These are phyloP conservation scores for Gossypium davidsonii DNA, from an alignment of 441 rosid species.

Conservation along the genomic window DNA sequence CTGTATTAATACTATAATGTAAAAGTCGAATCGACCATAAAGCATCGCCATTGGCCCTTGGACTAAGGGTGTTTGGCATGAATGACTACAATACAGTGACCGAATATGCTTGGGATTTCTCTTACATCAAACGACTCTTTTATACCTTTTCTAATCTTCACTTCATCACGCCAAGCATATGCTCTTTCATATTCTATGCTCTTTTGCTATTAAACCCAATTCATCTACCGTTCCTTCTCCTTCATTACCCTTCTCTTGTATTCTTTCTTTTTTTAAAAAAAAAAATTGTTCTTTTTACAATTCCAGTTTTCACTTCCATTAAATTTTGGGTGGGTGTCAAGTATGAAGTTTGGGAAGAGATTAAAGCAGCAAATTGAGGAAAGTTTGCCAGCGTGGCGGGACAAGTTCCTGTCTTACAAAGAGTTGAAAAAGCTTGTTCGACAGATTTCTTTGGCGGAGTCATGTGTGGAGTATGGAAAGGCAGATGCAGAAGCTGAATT, in stretches of 20 bases:
- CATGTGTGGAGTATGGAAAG: constrained; percentile 14
- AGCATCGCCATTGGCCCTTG: background rate
- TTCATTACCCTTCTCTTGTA: background rate
- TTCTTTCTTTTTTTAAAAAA: background rate
- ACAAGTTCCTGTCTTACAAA: constrained; percentile 65
- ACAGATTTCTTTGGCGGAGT: constrained; percentile 31
- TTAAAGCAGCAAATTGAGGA: constrained; percentile 67
- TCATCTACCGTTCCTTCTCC: constrained; percentile 12
- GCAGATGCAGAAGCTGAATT: constrained; percentile 54
- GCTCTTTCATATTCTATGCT: constrained; percentile 43
- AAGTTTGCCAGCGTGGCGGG: constrained; percentile 73
- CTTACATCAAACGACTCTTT: constrained; percentile 27
- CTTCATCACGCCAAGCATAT: constrained; percentile 67
- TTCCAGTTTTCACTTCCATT: background rate
- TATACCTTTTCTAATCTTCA: constrained; percentile 26
- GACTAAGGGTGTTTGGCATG: constrained; percentile 7
- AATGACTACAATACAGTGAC: constrained; percentile 19
- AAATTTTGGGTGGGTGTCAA: background rate
- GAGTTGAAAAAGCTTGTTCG: constrained; percentile 69
- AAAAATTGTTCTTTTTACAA: too few relatives aligned
- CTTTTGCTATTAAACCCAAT: background rate
- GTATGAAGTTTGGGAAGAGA: constrained; percentile 85
- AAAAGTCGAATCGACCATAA: background rate
- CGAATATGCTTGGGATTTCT: constrained; percentile 49
- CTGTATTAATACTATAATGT: background rate